Evolutionary conservation across 2,329 filamentous ascomycete genomes (phyloP).

Genomic region (Niveomyces coronatus): DNA sequence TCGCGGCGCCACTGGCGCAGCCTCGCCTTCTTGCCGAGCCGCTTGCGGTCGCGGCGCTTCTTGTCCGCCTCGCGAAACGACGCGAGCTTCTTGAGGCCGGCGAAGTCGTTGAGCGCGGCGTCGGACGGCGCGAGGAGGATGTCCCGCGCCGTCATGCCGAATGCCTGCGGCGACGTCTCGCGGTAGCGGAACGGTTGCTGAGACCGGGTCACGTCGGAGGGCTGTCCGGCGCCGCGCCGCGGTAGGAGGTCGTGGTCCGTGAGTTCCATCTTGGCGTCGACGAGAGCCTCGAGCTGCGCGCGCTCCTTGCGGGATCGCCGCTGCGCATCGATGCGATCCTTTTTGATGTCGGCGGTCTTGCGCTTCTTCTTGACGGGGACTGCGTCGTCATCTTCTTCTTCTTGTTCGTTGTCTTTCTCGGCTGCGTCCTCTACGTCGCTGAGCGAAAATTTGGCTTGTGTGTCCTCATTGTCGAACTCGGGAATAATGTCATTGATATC

Average conservation of each 20-base stretch:
- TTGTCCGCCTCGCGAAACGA: conserved; percentile 80
- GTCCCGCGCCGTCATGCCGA: conserved; percentile 80
- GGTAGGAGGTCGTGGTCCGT: conserved; percentile 52
- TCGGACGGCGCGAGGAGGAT: conserved; percentile 85
- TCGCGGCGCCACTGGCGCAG: conserved; percentile 74
- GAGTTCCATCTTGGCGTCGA: conserved; percentile 72
- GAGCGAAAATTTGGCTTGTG: conserved; percentile 41
- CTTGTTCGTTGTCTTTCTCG: conserved; percentile 26
- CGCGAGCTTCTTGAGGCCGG: conserved; percentile 89
- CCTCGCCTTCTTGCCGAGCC: conserved; percentile 83
- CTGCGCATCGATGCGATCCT: conserved; percentile 48
- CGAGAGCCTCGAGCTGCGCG: conserved; percentile 71
- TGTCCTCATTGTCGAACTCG: conserved; percentile 64
- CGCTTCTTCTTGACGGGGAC: conserved; percentile 46
- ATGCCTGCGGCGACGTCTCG: conserved; percentile 81
- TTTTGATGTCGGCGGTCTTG: conserved; percentile 49
- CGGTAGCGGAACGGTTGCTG: conserved; percentile 68
- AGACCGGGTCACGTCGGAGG: not conserved
- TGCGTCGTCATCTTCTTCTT: conserved; percentile 32
- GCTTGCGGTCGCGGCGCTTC: conserved; percentile 82
- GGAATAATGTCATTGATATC: conserved; percentile 89
- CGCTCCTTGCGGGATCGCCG: conserved; percentile 72
- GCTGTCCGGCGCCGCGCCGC: conserved; percentile 37
- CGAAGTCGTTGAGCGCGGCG: conserved; percentile 76
- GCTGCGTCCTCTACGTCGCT: conserved; percentile 34